A percentile compares a stretch with the other conserved stretches of the same genome.
Conservation (phyloP, 345 rosid genomes). For the Clarkia xantiana region DNA sequence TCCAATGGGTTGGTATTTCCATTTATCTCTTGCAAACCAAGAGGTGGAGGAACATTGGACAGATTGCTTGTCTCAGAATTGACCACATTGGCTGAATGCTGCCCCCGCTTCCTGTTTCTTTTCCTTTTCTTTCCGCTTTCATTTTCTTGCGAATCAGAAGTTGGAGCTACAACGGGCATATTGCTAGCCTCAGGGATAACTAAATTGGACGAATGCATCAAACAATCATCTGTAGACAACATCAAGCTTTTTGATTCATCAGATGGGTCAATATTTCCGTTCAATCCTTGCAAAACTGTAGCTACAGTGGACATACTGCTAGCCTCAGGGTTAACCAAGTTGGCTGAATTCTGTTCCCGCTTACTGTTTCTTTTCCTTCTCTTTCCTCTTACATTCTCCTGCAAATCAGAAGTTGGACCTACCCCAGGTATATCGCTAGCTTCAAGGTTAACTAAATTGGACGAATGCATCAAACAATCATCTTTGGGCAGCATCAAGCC, state of each 20-base stretch:
- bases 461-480: background rate
- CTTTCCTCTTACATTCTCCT: background rate
- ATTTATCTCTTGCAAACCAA: background rate
- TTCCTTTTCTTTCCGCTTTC: too few species aligned
- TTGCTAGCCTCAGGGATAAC: background rate
- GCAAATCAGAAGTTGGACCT: background rate
- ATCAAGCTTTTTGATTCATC: background rate
- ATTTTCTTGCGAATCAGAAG: background rate
- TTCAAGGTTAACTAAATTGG: background rate
- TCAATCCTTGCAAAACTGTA: constrained; percentile 2
- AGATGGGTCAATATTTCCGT: background rate
- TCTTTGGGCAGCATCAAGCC: constrained; percentile 6
- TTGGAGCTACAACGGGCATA: background rate
- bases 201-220: background rate
- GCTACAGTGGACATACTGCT: background rate
- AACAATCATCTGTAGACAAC: background rate
- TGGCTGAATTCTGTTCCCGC: background rate
- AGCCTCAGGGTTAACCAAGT: background rate
- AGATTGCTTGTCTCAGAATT: background rate
- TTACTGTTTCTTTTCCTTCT: background rate
- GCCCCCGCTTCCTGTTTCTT: too few species aligned
- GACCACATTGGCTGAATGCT: too few species aligned
- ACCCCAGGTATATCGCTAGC: background rate
- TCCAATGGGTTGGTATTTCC: background rate
- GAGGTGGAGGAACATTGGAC: background rate